These are phyloP conservation scores for Phytopythium delawarense DNA, from an alignment of 352 stramenopile genomes.

Conservation along the genomic window DNA sequence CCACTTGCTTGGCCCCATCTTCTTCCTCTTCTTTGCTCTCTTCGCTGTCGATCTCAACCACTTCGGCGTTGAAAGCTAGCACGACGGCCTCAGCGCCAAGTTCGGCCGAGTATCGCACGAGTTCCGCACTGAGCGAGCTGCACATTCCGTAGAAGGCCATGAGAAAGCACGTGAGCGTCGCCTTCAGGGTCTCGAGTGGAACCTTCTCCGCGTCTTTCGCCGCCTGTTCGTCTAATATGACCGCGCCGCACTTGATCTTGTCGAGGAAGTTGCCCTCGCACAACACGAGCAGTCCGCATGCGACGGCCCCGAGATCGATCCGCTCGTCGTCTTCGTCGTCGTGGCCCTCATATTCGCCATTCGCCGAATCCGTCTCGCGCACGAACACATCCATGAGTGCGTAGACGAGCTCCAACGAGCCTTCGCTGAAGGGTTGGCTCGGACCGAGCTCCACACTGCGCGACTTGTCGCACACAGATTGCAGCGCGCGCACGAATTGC, in stretches of 20 bases:
- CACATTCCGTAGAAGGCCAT: conserved; percentile 86
- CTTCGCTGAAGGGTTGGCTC: conserved; percentile 36
- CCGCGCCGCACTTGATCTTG: conserved; percentile 46
- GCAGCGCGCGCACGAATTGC: conserved; percentile 47
- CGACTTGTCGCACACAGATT: conserved; percentile 32
- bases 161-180: conserved; percentile 66
- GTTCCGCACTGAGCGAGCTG: conserved; percentile 63
- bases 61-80: conserved; percentile 36
- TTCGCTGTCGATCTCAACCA: conserved; percentile 4
- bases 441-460: conserved; percentile 17
- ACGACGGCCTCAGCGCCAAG: conserved; percentile 67
- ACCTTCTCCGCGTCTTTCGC: conserved; percentile 33
- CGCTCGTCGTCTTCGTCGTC: conserved; percentile 54
- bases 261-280: conserved; percentile 59
- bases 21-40: conserved; percentile 20
- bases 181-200: conserved; percentile 55
- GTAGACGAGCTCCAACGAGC: conserved; percentile 58
- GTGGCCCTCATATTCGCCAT: conserved; percentile 20
- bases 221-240: conserved; percentile 27
- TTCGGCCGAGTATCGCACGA: conserved; percentile 67
- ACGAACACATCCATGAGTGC: conserved; percentile 64
- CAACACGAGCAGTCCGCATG: conserved; percentile 65
- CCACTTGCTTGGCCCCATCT: conserved; percentile 23
- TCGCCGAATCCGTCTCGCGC: conserved; percentile 31
- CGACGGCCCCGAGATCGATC: conserved; percentile 43